A percentile compares a stretch with the other conserved stretches of the same genome.
Evolutionary conservation across 345 rosid genomes (phyloP).

Genomic region (Luvunga scandens): DNA sequence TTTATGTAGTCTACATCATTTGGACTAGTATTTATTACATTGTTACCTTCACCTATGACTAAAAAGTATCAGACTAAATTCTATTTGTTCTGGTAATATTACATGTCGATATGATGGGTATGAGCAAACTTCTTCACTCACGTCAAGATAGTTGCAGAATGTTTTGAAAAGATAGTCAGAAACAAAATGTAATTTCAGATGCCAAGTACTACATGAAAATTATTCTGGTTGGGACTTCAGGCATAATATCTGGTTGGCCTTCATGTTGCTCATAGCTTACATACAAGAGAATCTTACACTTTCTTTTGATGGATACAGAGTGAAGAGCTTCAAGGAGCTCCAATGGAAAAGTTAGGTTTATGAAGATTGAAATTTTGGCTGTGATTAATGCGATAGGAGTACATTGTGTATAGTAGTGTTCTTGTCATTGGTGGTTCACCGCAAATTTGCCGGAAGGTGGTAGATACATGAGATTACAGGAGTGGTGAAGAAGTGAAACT

Average conservation of each 20-base stretch:
- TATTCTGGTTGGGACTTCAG: neutral
- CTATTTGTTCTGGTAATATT: neutral
- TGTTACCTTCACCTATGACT: neutral
- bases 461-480: slow-evolving; percentile 34
- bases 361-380: slow-evolving; percentile 27
- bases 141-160: neutral
- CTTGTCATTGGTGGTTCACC: slow-evolving; percentile 32
- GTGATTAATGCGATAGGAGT: slow-evolving; percentile 41
- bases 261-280: neutral
- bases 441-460: slow-evolving; percentile 29
- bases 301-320: slow-evolving; percentile 20
- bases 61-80: neutral
- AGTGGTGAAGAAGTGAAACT: slow-evolving; percentile 21
- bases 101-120: neutral
- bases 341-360: slow-evolving; percentile 24
- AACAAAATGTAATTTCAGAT: neutral
- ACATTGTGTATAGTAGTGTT: slow-evolving; percentile 50
- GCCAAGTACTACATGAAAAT: neutral
- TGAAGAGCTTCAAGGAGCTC: slow-evolving; percentile 33
- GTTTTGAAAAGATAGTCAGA: neutral
- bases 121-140: neutral
- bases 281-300: neutral
- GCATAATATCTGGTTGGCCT: neutral
- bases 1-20: neutral
- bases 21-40: neutral